phyloP scores from a whole-genome alignment of 768 basidiomycete species.

The Hericium alpestre region DNA sequence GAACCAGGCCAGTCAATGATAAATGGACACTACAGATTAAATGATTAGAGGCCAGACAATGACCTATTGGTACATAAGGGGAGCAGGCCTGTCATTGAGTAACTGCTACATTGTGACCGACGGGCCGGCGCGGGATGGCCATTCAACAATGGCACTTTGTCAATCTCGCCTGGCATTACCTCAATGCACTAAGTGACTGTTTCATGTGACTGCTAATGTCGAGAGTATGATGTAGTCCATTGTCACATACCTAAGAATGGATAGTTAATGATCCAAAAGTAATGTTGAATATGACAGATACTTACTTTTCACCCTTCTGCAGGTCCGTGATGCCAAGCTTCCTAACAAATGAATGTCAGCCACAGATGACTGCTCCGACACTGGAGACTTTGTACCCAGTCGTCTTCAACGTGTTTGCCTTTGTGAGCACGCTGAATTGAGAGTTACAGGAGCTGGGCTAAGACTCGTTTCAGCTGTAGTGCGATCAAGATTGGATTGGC shows the following conservation, averaged over 20 bases:
- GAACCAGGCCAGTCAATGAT: too few species aligned
- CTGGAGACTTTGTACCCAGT: not conserved
- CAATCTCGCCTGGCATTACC: too few species aligned
- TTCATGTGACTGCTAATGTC: conserved; percentile 10
- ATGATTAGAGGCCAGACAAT: too few species aligned
- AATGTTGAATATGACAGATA: not conserved
- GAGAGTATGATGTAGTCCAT: conserved; percentile 22
- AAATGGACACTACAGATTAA: too few species aligned
- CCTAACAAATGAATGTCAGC: conserved; percentile 7
- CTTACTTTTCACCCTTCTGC: conserved; percentile 23
- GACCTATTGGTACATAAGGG: too few species aligned
- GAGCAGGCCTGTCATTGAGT: too few species aligned
- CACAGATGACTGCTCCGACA: not conserved
- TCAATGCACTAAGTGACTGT: too few species aligned
- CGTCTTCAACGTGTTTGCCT: not conserved
- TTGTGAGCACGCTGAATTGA: not conserved
- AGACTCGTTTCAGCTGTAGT: not conserved
- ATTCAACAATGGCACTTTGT: too few species aligned
- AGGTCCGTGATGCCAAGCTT: conserved; percentile 20
- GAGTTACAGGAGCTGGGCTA: not conserved
- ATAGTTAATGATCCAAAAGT: not conserved
- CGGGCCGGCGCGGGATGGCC: too few species aligned
- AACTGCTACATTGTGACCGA: too few species aligned
- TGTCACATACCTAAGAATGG: conserved; percentile 15
- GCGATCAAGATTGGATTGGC: not conserved